These are phyloP conservation scores for Aspergillus carlsbadensis DNA, from an alignment of 495 filamentous ascomycete genomes.

Conservation along the genomic window DNA sequence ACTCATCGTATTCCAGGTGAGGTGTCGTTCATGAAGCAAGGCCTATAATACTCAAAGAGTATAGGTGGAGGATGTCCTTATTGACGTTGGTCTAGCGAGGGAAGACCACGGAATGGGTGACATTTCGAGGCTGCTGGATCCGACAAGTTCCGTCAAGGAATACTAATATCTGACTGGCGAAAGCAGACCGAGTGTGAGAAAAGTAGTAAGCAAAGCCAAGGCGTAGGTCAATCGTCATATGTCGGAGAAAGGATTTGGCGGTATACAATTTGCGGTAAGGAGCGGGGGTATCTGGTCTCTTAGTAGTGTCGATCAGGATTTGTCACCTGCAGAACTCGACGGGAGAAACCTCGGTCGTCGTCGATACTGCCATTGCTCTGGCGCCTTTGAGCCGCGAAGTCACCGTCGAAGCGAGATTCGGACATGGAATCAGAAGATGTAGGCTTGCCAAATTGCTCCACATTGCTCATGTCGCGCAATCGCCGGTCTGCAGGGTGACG, in stretches of 20 bases:
- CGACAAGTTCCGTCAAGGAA: conserved; percentile 4
- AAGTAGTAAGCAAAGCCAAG: conserved; percentile 3
- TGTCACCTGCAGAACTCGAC: conserved; percentile 81
- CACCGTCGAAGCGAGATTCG: conserved; percentile 86
- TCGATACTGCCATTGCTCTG: conserved; percentile 97
- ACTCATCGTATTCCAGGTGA: neutral
- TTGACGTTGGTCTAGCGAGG: neutral
- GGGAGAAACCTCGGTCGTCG: conserved; percentile 95
- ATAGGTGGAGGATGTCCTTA: neutral
- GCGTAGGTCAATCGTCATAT: conserved; percentile 10
- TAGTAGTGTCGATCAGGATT: conserved; percentile 48
- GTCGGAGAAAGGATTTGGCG: conserved; percentile 1
- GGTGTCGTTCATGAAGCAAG: neutral
- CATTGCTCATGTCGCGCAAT: conserved; percentile 70
- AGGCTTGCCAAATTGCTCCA: conserved; percentile 66
- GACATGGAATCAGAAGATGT: conserved; percentile 59
- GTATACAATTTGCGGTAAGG: neutral
- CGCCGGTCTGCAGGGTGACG: conserved; percentile 76
- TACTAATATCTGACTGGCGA: conserved; percentile 12
- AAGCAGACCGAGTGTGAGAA: conserved; percentile 11
- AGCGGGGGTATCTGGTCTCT: neutral
- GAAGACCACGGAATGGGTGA: neutral
- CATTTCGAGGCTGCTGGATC: neutral
- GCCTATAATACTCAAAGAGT: neutral
- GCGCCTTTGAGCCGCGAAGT: conserved; percentile 77